These are phyloP conservation scores for Diaporthe sp. DNA, from an alignment of 2,329 filamentous ascomycete species.

Conservation along the genomic window DNA sequence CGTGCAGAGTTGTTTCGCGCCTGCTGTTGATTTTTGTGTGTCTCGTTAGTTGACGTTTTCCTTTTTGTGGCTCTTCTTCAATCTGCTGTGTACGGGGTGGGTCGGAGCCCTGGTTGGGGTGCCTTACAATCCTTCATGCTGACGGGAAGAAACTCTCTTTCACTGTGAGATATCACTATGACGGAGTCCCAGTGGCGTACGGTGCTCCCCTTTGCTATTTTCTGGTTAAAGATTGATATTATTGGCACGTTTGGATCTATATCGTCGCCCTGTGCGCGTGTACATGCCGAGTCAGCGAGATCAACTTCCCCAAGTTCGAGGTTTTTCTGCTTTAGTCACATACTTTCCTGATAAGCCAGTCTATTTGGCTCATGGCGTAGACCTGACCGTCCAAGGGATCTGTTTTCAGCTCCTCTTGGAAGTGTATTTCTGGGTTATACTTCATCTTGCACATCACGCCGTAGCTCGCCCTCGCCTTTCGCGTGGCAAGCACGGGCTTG, in stretches of 20 bases:
- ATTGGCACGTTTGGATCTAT: slow-evolving; percentile 54
- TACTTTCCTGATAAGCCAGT: slow-evolving; percentile 59
- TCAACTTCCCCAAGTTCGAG: too few relatives aligned
- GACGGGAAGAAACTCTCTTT: slow-evolving; percentile 52
- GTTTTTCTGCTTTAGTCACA: background rate
- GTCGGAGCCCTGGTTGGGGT: background rate
- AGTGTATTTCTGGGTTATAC: slow-evolving; percentile 54
- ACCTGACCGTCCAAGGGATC: slow-evolving; percentile 53
- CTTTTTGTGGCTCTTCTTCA: too few relatives aligned
- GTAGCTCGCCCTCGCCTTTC: slow-evolving; percentile 59
- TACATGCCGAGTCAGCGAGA: slow-evolving; percentile 10
- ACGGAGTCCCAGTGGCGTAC: slow-evolving; percentile 55
- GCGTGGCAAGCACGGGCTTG: slow-evolving; percentile 57
- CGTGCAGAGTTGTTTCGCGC: slow-evolving; percentile 55
- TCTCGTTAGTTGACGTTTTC: background rate
- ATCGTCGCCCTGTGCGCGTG: slow-evolving; percentile 52
- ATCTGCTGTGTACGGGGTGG: background rate
- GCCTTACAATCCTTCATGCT: slow-evolving; percentile 55
- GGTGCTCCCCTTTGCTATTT: slow-evolving; percentile 51
- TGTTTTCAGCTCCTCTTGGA: slow-evolving; percentile 51
- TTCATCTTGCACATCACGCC: slow-evolving; percentile 55
- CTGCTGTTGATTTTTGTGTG: slow-evolving; percentile 48
- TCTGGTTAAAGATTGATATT: slow-evolving; percentile 52
- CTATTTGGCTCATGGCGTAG: slow-evolving; percentile 58
- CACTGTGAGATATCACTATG: slow-evolving; percentile 57